Evolutionary conservation across 441 rosid genomes (phyloP).

Genomic region (Corymbia calophylla): DNA sequence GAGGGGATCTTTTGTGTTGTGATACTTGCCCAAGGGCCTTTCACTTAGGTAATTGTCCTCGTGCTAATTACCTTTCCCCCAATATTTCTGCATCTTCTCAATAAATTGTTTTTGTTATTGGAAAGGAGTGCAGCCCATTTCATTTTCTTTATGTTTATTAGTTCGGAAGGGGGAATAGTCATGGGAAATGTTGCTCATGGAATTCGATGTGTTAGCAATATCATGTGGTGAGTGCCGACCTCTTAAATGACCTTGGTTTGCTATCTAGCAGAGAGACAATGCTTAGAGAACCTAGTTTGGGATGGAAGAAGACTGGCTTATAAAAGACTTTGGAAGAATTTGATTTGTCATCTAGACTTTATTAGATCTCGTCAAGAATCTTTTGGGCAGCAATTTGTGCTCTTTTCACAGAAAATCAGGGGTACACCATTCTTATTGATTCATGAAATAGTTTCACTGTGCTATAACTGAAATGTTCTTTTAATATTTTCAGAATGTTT

Average conservation of each 20-base stretch:
- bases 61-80: background rate
- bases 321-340: background rate
- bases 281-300: background rate
- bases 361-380: background rate
- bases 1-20: slow-evolving; percentile 86
- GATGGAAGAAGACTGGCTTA: background rate
- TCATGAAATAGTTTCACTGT: background rate
- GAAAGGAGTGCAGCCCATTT: background rate
- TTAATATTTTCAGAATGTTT: background rate
- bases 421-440: background rate
- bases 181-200: background rate
- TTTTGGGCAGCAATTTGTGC: background rate
- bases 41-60: slow-evolving; percentile 50
- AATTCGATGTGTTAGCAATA: background rate
- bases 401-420: background rate
- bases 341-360: background rate
- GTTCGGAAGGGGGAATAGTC: background rate
- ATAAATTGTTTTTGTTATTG: background rate
- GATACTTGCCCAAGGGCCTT: slow-evolving; percentile 94
- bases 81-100: background rate
- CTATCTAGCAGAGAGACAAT: background rate
- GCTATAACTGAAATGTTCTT: background rate
- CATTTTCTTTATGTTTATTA: background rate
- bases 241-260: background rate
- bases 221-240: background rate